Base-by-base conservation (phyloP, 176 grass and related monocot species). In the Rhynchospora breviuscula region DNA sequence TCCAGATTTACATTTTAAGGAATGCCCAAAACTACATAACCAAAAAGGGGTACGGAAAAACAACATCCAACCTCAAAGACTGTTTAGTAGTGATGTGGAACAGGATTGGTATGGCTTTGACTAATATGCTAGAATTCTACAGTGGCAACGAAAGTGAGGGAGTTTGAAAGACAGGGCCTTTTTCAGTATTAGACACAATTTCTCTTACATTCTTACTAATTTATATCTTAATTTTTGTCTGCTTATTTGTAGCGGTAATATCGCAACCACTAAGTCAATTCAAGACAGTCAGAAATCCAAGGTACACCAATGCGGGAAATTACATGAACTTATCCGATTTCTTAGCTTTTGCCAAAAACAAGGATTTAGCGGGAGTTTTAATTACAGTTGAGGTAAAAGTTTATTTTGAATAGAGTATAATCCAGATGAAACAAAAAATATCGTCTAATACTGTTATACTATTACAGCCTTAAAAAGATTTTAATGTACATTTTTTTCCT, bases 291-390 rank as follows among this genome's bases (percentile, higher is more conserved):
- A 86, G 96, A 89, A 99, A 99, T 85, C 93, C 96, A 12, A 89
- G 91, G 66, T 88, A 90, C 80, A 86, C 67, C 35, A 99, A 95
- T 17, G 71, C 83, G 10, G 93, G 93, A 49, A 95, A 84, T 59
- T 99, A 88, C 87, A 89, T 90, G 90, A 92, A 68, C 81, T 89
- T 99, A 73, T 90, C 91, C 63, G 96, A 99, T 19, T 99, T 99
- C 86, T 33, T 99, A 78, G 22, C 79, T 45, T 95, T 93, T 40
- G 80, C 93, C 40, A 95, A 93, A 85, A 88, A 84, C 78, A 93
- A 92, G 81, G 83, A 89, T 87, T 84, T 95, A 35, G 87, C 83
- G 19, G 93, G 91, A 85, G 84, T 99, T 79, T 77, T 99, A 89
- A 92, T 99, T 87, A 93, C 21, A 48, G 61, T 99, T 85, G 91